Evolutionary conservation across 2,329 filamentous ascomycete genomes (phyloP), one percentile per base, ranked within the genome.

Genomic region (Sclerotinia minor): DNA sequence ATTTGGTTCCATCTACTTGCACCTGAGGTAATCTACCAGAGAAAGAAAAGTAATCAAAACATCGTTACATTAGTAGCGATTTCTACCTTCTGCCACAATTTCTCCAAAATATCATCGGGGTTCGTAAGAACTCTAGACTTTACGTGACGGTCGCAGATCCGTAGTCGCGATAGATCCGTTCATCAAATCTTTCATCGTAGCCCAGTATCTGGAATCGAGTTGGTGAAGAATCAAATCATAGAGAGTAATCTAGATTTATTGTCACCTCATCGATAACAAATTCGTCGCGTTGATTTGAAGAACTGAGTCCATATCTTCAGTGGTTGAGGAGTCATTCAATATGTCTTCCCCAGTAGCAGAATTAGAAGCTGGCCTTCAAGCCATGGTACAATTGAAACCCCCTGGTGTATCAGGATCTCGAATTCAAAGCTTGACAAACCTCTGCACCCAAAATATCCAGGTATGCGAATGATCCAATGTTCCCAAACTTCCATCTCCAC

Each of bases 381-480:
- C 91, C 77, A 94, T 99, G 89, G 90, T 94, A 76, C 85, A 86
- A 73, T 84, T 97, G 77, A 98, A 97, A 81, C 90, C 95, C 55
- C 95, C 95, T 65, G 95, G 95, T 78, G 93, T 97, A 69, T 96
- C 94, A 71, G 94, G 93, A 74, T 92, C 92, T 73, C 94, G 95
- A 81, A 97, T 99, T 80, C 87, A 87, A 75, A 88, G 88, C 78
- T 88, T 99, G 80, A 98, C 94, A 26, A 84, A 87, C 41, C 88
- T 98, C 54, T 97, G 94, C 82, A 90, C 93, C 70, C 88, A 87
- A 76, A 96, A 96, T 79, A 89, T 96, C 75, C 90, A 96, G 90
- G 93, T 96, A 90, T 82, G 87, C 68, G 24, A 49, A 64, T 45
- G n/a, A 21, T 29, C 24, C 7, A 19, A 60, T n/a, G 44, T 47